Evolutionary conservation across 2,329 filamentous ascomycete genomes (phyloP).

Genomic region (Claviceps spartinae): DNA sequence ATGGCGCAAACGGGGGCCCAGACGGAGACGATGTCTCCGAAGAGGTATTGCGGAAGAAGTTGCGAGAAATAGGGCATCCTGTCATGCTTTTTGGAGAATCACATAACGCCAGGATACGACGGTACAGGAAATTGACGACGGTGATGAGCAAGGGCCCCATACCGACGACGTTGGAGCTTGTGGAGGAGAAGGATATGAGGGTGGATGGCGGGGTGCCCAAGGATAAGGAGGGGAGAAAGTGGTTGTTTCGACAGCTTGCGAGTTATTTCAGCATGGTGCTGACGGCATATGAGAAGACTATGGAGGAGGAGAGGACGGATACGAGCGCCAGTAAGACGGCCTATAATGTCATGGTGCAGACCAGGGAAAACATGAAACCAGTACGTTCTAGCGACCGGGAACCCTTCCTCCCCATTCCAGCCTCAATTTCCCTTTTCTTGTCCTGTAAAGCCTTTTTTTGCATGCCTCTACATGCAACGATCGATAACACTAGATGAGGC

Average conservation of each 20-base stretch:
- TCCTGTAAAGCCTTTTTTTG: no score
- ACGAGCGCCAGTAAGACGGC: conserved; percentile 73
- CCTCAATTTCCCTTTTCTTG: no score
- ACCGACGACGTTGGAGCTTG: conserved; percentile 66
- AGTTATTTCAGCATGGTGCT: conserved; percentile 97
- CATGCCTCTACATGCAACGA: background rate
- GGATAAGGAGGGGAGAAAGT: conserved; percentile 51
- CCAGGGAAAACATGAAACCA: conserved; percentile 75
- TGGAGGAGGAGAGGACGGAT: conserved; percentile 49
- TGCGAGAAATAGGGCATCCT: conserved; percentile 64
- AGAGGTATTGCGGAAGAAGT: conserved; percentile 51
- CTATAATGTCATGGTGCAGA: conserved; percentile 73
- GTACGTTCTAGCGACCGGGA: conserved; percentile 20
- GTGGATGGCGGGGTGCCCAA: conserved; percentile 48
- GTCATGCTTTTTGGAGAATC: conserved; percentile 68
- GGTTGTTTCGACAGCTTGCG: conserved; percentile 74
- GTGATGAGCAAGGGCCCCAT: conserved; percentile 64
- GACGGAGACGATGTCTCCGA: conserved; percentile 52
- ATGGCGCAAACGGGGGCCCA: conserved; percentile 21
- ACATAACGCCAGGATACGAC: conserved; percentile 52
- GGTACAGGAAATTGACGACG: conserved; percentile 55
- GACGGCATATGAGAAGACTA: conserved; percentile 68
- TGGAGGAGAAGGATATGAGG: conserved; percentile 83
- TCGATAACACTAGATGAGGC: background rate
- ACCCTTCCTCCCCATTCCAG: background rate